Evolutionary conservation across 805 yeast species (phyloP), one percentile per base, ranked within the genome.

Genomic region (Candida sakaeoensis): DNA sequence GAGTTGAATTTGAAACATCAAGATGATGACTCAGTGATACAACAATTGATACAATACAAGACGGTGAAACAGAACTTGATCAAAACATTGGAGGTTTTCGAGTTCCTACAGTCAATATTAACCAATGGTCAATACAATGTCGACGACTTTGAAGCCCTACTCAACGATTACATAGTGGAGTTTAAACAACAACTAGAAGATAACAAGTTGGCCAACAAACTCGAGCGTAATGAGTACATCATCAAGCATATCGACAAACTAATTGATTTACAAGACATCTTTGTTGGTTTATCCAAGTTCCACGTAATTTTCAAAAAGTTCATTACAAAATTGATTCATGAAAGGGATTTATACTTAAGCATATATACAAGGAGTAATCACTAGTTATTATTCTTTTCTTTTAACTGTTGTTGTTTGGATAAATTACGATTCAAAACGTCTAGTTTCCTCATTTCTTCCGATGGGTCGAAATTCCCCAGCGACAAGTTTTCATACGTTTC

Each of bases 401-500:
- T 42, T 5, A 54, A 36, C 29, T 50, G 53, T 29, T 55, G 52
- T 49, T 57, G 65, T 35, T 47, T 56, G 8, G 68, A 52, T 49
- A 68, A 61, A 49, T 67, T 69, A 44, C 79, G 72, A 54, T 84
- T 77, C 61, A 85, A 65, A 4, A 74, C 63, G 31, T 75, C 79
- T 39, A 89, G 68, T 60, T 86, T 88, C 43, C 68, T 68, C 74
- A 87, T 75, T 61, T 91, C 98, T 44, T 82, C 90, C 34, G 71
- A 65, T 1, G 97, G 80, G 55, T 90, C 82, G 55, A 85, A 89
- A 42, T 91, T 74, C 1, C 99, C 99, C 2, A 70, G 61, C 1
- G 88, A 79, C 43, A 91, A 67, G 44, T 85, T 82, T 28, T 81
- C 88, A 48, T 84, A 85, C 38, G 87, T 86, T 43, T 87, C 91